These are phyloP conservation scores for Exophiala mesophila DNA, from an alignment of 2,329 filamentous ascomycete species.

Conservation along the genomic window DNA sequence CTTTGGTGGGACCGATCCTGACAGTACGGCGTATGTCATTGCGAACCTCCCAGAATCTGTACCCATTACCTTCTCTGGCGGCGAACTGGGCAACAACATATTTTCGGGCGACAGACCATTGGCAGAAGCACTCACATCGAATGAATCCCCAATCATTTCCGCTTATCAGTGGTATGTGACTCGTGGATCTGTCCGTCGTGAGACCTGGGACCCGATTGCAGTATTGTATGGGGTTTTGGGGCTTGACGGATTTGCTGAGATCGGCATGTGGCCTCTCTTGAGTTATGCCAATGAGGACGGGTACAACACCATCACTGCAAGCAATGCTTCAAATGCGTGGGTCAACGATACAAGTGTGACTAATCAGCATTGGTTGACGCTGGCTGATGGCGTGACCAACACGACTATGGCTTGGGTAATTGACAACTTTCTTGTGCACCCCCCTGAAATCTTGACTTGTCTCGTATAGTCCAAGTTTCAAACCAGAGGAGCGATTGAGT, in stretches of 20 bases:
- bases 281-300: constrained; percentile 7
- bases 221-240: constrained; percentile 8
- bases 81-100: constrained; percentile 6
- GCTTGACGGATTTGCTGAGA: constrained; percentile 2
- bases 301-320: constrained; percentile 10
- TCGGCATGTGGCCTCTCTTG: constrained; percentile 4
- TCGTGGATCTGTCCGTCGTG: constrained; percentile 5
- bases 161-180: constrained; percentile 10
- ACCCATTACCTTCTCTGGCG: constrained; percentile 7
- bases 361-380: constrained; percentile 9
- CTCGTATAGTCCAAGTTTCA: too few species aligned
- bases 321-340: constrained; percentile 6
- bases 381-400: constrained; percentile 6
- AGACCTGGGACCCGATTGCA: constrained; percentile 9
- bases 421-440: constrained; percentile 9
- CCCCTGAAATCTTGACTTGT: constrained; percentile 3
- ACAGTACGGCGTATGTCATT: constrained; percentile 8
- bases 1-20: constrained; percentile 8
- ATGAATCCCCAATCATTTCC: constrained; percentile 2
- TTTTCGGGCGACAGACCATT: constrained; percentile 5
- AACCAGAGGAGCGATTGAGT: too few species aligned
- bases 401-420: constrained; percentile 9
- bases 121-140: background rate
- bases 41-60: constrained; percentile 3
- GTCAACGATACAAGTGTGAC: constrained; percentile 8